Evolutionary conservation across 805 yeast species (phyloP), one percentile per base, ranked within the genome.

Genomic region (Starmerella bacillaris): DNA sequence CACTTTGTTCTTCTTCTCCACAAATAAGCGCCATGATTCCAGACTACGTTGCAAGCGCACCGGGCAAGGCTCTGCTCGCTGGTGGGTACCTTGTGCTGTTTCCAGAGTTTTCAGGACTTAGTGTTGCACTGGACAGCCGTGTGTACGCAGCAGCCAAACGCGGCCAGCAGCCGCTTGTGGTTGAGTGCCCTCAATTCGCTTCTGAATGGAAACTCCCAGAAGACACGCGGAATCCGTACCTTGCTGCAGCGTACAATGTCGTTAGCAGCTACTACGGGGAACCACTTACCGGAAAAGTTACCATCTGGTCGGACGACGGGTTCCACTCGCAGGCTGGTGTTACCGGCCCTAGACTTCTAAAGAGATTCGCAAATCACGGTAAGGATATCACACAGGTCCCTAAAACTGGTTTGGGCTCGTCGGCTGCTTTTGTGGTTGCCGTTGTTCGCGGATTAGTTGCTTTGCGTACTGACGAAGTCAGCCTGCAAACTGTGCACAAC

Each of bases 31-130:
- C n/a, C 26, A 22, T 6, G 21, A n/a, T 6, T 5, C 37, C 35
- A 2, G 11, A 20, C 14, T 30, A 28, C 11, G 79, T 74, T 6
- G 86, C 71, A 51, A 78, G 94, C 50, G 92, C 96, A 0, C 95
- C 98, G 0, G 95, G 96, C 0, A 89, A 89, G 54, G 96, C 95
- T 1, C 61, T 89, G 19, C 48, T 89, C 9, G 94, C 89, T 1
- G 98, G 98, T 15, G 98, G 98, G 0, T 89, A 89, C 52, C 63
- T 89, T 22, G 96, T 89, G 0, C 59, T 89, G 16, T 89, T 78
- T 39, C 84, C 84, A 0, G 55, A 55, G 24, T 84, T 77, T 57
- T 58, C 63, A 31, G 72, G 94, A 0, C 78, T 74, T 51, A 92
- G 79, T 3, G 73, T 86, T 9, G 96, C 94, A 0, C 65, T 89